phyloP scores from a whole-genome alignment of 2,329 filamentous ascomycete genomes.

The Ophioceras dolichostomum region DNA sequence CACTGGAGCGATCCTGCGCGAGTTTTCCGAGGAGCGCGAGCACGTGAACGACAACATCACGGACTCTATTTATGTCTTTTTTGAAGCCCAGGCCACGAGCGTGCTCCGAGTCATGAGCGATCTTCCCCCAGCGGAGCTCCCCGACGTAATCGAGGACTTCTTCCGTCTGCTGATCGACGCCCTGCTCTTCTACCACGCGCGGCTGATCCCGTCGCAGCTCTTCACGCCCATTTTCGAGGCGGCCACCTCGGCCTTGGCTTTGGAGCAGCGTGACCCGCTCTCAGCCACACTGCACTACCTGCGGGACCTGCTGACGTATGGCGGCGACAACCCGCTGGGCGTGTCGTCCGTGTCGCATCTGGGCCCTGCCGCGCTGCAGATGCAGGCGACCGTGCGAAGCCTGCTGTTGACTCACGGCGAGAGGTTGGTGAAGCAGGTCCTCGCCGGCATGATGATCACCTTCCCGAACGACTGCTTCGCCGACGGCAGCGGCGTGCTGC shows the following conservation, averaged over 20 bases:
- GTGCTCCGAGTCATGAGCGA: conserved; percentile 87
- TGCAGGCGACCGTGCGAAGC: conserved; percentile 61
- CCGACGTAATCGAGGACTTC: conserved; percentile 87
- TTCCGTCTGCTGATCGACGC: conserved; percentile 89
- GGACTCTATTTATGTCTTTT: conserved; percentile 84
- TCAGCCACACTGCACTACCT: conserved; percentile 88
- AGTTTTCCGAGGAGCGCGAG: conserved; percentile 86
- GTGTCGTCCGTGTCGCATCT: conserved; percentile 43
- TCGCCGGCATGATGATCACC: conserved; percentile 98
- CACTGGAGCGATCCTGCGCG: conserved; percentile 83
- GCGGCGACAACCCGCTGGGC: conserved; percentile 58
- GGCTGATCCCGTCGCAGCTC: conserved; percentile 67
- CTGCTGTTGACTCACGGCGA: conserved; percentile 62
- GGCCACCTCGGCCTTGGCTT: conserved; percentile 69
- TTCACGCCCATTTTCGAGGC: conserved; percentile 78
- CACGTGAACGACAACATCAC: conserved; percentile 72
- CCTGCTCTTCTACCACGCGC: conserved; percentile 81
- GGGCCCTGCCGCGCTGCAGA: conserved; percentile 45
- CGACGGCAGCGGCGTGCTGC: conserved; percentile 84
- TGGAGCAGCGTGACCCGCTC: conserved; percentile 86
- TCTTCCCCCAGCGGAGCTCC: conserved; percentile 60
- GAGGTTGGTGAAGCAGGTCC: conserved; percentile 70
- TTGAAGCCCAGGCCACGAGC: conserved; percentile 81
- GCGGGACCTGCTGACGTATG: conserved; percentile 82
- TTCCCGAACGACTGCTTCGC: conserved; percentile 94